phyloP scores from a whole-genome alignment of 768 basidiomycete species.

The Rhodocollybia butyracea region DNA sequence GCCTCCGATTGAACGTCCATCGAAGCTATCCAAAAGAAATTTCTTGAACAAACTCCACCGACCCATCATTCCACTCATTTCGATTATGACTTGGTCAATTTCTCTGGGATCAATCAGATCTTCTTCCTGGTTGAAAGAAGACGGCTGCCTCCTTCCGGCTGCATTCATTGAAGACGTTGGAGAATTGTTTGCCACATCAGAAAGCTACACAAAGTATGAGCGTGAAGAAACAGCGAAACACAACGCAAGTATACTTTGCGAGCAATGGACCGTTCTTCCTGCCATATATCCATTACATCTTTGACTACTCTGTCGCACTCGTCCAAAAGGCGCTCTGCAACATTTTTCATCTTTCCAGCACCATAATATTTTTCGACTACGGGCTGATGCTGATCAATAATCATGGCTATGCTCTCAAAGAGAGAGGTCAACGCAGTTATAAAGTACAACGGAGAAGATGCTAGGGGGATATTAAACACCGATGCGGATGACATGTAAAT shows the following conservation, averaged over 20 bases:
- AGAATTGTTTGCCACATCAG: slow-evolving; percentile 43
- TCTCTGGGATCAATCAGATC: slow-evolving; percentile 78
- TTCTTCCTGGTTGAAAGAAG: slow-evolving; percentile 39
- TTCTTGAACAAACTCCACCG: slow-evolving; percentile 90
- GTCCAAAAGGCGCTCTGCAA: slow-evolving; percentile 70
- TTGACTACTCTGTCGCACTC: slow-evolving; percentile 87
- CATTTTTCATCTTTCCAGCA: slow-evolving; percentile 76
- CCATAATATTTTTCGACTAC: slow-evolving; percentile 99
- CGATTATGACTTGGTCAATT: slow-evolving; percentile 86
- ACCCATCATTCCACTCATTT: slow-evolving; percentile 85
- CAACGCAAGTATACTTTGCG: slow-evolving; percentile 54
- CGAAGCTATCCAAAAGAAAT: slow-evolving; percentile 75
- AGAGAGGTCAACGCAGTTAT: slow-evolving; percentile 86
- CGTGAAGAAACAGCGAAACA: neutral
- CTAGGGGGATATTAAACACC: slow-evolving; percentile 37
- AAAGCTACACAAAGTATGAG: slow-evolving; percentile 30
- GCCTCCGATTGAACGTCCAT: slow-evolving; percentile 37
- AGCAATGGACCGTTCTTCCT: slow-evolving; percentile 82
- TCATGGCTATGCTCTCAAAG: slow-evolving; percentile 93
- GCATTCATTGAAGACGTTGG: slow-evolving; percentile 28
- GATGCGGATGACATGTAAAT: slow-evolving; percentile 2
- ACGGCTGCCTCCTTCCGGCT: slow-evolving; percentile 26
- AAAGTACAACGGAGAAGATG: slow-evolving; percentile 90
- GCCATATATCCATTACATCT: slow-evolving; percentile 79
- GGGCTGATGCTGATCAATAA: slow-evolving; percentile 96